Base-by-base conservation (phyloP, 2,329 filamentous ascomycete genomes). In the Xylaria sp. region DNA sequence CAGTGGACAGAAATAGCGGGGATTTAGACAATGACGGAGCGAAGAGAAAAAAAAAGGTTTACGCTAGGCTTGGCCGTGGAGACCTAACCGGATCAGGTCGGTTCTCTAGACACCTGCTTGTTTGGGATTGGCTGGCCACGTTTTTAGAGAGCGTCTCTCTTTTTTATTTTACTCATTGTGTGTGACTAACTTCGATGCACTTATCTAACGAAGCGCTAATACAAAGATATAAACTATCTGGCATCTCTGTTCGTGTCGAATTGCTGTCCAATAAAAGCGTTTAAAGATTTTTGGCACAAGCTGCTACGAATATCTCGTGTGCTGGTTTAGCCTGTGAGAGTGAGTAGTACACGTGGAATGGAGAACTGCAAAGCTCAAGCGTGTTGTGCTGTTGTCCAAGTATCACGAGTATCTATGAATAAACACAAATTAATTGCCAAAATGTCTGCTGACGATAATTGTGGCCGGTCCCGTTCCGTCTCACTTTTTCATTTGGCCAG, bases 71-170 rank as follows among this genome's bases (percentile, higher is more conserved):
- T 54, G 46, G 52, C 59, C 50, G 23, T 44, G 23, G 12, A 20
- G 15, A 41, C 58, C 68, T 72, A 70, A 57, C 70, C 54, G 0
- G 25, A 68, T 63, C 18, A 57, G 62, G 65, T 46, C 34, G 34
- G 34, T 52, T 63, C 25, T 48, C 63, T 41, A 66, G 56, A 54
- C 63, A 62, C 69, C 68, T 69, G 60, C 69, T 71, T 59, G 56
- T 69, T 55, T 51, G 39, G 66, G 66, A 62, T 71, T 66, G 69
- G 66, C n/a, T 41, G 28, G 51, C 59, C 48, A 58, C 57, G 44
- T 65, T 68, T 65, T 28, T 4, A 15, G 12, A 28, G 23, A 15
- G 25, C n/a, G n/a, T 48, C n/a, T 18, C 52, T 55, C 52, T 55
- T 55, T 55, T 55, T 55, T 37, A 48, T 48, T 48, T 8, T 10